Evolutionary conservation across 257 asterid genomes (phyloP), one percentile per base, ranked within the genome.

Genomic region (Nicotiana attenuata): DNA sequence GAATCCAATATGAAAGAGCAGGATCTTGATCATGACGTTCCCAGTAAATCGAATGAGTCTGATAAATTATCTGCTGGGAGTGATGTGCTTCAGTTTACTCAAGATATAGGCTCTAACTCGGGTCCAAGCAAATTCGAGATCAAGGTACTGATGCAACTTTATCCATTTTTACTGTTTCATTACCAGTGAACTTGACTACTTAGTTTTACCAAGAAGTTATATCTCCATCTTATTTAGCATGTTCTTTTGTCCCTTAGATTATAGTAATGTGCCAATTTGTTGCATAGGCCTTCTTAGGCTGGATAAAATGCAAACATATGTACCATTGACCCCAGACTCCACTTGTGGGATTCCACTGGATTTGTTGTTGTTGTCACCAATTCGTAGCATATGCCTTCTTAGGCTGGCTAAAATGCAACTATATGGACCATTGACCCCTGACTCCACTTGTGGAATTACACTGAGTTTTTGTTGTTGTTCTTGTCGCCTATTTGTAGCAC

Each of bases 1-100:
- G 97, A 88, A 35, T 63, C 85, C 33, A 82, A 69, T 67, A 88
- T 86, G 75, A 87, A 87, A 79, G 87, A 88, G 57, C 84, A 67
- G 75, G 80, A 80, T 50, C 61, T 78, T 76, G 87, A 83, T 79
- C 87, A 79, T 26, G 90, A 78, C 20, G 28, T 38, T 29, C 85
- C 81, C 68, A 85, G 85, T 66, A 86, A 79, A 61, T 82, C 92
- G 15, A 80, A 80, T 15, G 87, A 35, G 24, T 87, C 91, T n/a
- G 89, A 85, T 55, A 67, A 78, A 83, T 89, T 92, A 50, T 82
- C 80, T 47, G 82, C 81, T 77, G 82, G 82, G 84, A 82, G 83
- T 66, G 69, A 45, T 81, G 86, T 83, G 67, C 60, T 66, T 71
- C 85, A 84, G 33, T 50, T 82, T 14, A 84, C 80, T 81, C 88